Base-by-base conservation (phyloP, 225 moss, liverwort and hornwort genomes). In the Anthoceros angustus region DNA sequence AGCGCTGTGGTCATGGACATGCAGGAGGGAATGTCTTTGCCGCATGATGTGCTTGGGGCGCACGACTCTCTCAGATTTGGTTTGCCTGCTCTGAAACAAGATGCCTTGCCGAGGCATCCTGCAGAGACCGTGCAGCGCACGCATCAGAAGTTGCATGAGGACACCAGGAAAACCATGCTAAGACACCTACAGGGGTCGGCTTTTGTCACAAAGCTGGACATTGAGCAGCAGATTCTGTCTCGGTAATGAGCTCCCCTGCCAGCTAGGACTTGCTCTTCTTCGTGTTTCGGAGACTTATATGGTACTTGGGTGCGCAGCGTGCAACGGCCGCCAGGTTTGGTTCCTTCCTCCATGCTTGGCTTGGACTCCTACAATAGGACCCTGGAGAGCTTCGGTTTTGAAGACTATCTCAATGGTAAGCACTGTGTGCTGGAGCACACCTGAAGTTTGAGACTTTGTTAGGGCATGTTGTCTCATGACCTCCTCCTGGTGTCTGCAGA, bases 321-420 rank as follows among this genome's bases (percentile, higher is more conserved):
- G 72, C 95, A 92, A 79, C 88, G 95, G 16, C 95, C 95, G 61
- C 79, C 84, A 66, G 92, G 95, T 66, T 80, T 88, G 64, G 64
- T 98, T 39, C 88, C 88, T 66, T 98, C 95, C 41, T 89, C 91
- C 42, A 92, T 86, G 91, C 95, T 98, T 76, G 91, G 91, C 42
- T 82, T 98, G 7, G 91, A 98, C 68, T 89, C 95, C 60, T 72
- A 91, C 81, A 98, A 88, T 12, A 88, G 95, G 68, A 78, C 85
- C 43, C 78, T 98, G 40, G 95, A 98, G 69, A 88, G 86, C 60
- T 85, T 98, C 41, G 95, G 95, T 0, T 78, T 98, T 43, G 86
- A 86, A 50, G 91, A 98, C 67, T 98, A 84, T 40, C 81, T 98
- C 77, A 90, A 88, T 64, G 85, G 93, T 88, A 70, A 64, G 81